These are phyloP conservation scores for Trichoderma brevicompactum DNA, from an alignment of 2,329 filamentous ascomycete species.

Conservation along the genomic window DNA sequence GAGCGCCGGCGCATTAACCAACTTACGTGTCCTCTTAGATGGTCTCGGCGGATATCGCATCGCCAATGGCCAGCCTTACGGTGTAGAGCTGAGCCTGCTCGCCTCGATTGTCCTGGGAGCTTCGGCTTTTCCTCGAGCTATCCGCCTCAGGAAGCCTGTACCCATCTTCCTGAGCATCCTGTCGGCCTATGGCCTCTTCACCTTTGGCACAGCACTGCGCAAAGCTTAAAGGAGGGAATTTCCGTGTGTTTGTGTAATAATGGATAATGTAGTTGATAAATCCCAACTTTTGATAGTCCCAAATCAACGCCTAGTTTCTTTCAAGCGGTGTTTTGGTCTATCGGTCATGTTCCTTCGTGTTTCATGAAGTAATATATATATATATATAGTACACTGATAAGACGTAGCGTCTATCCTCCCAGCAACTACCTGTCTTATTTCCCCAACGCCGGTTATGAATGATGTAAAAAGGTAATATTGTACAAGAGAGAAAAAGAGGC, in stretches of 20 bases:
- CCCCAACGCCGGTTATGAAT: conserved; percentile 31
- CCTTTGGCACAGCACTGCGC: conserved; percentile 74
- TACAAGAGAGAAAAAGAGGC: conserved; percentile 8
- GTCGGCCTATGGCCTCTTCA: conserved; percentile 76
- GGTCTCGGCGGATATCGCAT: conserved; percentile 81
- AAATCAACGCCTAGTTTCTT: not conserved
- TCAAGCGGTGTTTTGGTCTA: not conserved
- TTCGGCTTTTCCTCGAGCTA: conserved; percentile 81
- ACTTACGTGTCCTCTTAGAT: conserved; percentile 52
- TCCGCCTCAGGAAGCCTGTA: conserved; percentile 82
- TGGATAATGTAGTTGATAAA: conserved; percentile 6
- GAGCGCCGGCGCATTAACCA: not conserved
- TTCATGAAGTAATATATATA: not conserved
- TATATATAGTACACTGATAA: conserved; percentile 13
- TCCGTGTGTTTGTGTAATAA: not conserved
- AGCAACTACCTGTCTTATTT: conserved; percentile 9
- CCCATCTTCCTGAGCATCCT: conserved; percentile 78
- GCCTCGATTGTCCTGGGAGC: conserved; percentile 85
- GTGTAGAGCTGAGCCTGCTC: conserved; percentile 84
- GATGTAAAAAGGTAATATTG: conserved; percentile 29
- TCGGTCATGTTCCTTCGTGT: not conserved
- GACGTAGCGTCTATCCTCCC: conserved; percentile 18
- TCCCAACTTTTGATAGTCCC: not conserved
- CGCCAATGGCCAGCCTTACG: conserved; percentile 74
- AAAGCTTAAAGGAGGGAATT: conserved; percentile 35